These are phyloP conservation scores for Podila epicladia DNA, from an alignment of 192 early-diverging fungal genomes.

Conservation along the genomic window DNA sequence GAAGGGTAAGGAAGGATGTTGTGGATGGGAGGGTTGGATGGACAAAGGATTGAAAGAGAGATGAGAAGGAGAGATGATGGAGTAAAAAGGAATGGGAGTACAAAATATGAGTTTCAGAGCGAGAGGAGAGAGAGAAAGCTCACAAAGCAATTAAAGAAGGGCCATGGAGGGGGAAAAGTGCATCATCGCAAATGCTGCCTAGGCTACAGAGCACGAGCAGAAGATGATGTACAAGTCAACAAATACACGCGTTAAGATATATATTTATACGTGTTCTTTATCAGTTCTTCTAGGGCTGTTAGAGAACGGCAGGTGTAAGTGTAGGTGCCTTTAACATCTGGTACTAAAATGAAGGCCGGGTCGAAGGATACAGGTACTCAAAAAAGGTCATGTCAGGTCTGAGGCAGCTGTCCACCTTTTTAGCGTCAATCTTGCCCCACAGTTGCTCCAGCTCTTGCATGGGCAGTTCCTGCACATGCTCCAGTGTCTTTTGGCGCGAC, in stretches of 20 bases:
- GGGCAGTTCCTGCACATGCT: conserved; percentile 45
- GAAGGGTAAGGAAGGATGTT: not conserved
- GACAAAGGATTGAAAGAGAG: conserved; percentile 4
- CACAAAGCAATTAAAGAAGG: not conserved
- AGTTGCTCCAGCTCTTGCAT: conserved; percentile 30
- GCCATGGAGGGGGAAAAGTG: conserved; percentile 10
- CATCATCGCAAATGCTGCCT: conserved; percentile 17
- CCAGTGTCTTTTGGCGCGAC: conserved; percentile 31
- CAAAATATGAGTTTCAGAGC: too few species aligned
- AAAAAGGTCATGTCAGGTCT: conserved; percentile 47
- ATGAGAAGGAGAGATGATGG: not conserved
- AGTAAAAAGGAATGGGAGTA: too few species aligned
- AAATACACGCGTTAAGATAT: too few species aligned
- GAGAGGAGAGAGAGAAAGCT: too few species aligned
- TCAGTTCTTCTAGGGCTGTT: too few species aligned
- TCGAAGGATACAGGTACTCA: conserved; percentile 38
- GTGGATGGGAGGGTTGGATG: not conserved
- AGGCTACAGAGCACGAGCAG: too few species aligned
- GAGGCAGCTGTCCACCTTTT: conserved; percentile 13
- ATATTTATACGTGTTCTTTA: too few species aligned
- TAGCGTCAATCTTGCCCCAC: conserved; percentile 29
- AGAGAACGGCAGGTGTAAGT: too few species aligned
- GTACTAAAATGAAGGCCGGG: too few species aligned
- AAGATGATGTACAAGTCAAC: too few species aligned
- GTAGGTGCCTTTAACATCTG: too few species aligned